phyloP scores from a whole-genome alignment of 1,139 yeast genomes.

The Magnusiomyces ingens region DNA sequence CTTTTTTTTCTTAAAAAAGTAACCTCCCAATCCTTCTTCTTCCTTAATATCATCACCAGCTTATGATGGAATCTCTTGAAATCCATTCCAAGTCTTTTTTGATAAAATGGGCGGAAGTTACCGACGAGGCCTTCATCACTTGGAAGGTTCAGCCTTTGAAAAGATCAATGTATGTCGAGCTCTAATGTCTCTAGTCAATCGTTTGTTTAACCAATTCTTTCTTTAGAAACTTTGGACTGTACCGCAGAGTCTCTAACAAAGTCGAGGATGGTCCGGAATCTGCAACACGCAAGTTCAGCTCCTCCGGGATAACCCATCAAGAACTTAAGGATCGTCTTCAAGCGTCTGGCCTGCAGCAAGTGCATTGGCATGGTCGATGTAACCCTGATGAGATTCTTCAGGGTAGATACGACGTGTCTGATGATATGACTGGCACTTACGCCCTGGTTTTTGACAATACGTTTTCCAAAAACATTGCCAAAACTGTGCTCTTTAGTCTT shows the following conservation, averaged over 20 bases:
- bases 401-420: slow-evolving; percentile 52
- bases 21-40: not conserved
- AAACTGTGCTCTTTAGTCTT: slow-evolving; percentile 67
- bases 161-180: slow-evolving; percentile 40
- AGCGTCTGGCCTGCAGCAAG: slow-evolving; percentile 31
- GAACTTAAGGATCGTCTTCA: slow-evolving; percentile 30
- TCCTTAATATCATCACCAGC: not conserved
- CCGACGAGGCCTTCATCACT: slow-evolving; percentile 55
- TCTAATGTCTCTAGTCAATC: slow-evolving; percentile 13
- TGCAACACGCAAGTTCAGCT: slow-evolving; percentile 1
- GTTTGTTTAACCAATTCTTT: slow-evolving; percentile 10
- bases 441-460: slow-evolving; percentile 93
- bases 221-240: slow-evolving; percentile 46
- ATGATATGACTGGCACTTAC: slow-evolving; percentile 49
- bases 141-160: slow-evolving; percentile 84
- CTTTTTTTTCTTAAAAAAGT: not conserved
- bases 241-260: slow-evolving; percentile 21
- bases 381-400: slow-evolving; percentile 36
- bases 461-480: slow-evolving; percentile 77
- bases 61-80: slow-evolving; percentile 72
- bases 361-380: slow-evolving; percentile 33
- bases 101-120: slow-evolving; percentile 83
- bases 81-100: slow-evolving; percentile 83
- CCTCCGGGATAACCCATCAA: slow-evolving; percentile 8
- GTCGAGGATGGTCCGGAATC: slow-evolving; percentile 5